Percentiles rank a stretch among this genome's conserved stretches.
Conservation (phyloP, 768 basidiomycete species). For the Boletus rubroflammeus region DNA sequence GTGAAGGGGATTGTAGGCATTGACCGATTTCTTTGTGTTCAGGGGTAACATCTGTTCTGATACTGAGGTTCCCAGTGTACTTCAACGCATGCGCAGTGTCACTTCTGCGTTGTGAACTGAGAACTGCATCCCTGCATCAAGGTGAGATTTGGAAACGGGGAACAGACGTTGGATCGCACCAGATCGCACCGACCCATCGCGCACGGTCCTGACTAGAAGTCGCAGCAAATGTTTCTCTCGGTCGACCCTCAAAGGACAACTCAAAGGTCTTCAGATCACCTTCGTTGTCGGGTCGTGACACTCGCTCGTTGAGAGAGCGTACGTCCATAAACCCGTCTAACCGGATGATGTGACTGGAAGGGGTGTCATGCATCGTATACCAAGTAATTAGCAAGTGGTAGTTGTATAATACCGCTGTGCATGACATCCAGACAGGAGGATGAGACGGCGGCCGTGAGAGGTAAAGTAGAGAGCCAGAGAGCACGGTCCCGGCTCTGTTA, state of each 20-base stretch:
- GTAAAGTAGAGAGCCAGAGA: conserved; percentile 41
- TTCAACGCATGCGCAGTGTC: not conserved
- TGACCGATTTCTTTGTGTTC: not conserved
- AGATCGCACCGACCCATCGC: conserved; percentile 71
- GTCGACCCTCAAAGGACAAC: conserved; percentile 51
- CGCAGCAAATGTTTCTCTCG: conserved; percentile 59
- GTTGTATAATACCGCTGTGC: conserved; percentile 36
- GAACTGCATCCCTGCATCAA: conserved; percentile 52
- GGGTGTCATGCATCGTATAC: conserved; percentile 38
- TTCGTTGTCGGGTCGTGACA: conserved; percentile 38
- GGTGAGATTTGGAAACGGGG: not conserved
- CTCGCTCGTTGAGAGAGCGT: conserved; percentile 54
- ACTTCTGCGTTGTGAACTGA: conserved; percentile 36
- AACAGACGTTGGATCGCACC: conserved; percentile 39
- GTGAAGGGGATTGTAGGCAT: conserved; percentile 5
- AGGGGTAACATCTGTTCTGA: conserved; percentile 16
- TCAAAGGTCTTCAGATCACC: conserved; percentile 59
- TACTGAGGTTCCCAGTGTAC: conserved; percentile 2
- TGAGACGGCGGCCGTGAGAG: conserved; percentile 36
- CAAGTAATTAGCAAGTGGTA: conserved; percentile 48
- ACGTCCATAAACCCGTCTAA: conserved; percentile 59
- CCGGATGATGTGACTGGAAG: conserved; percentile 44
- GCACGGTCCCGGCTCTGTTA: not conserved
- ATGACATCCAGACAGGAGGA: conserved; percentile 49
- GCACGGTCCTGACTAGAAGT: conserved; percentile 60